Evolutionary conservation across 768 basidiomycete species (phyloP), one percentile per base, ranked within the genome.

Genomic region (Suillus paluster): DNA sequence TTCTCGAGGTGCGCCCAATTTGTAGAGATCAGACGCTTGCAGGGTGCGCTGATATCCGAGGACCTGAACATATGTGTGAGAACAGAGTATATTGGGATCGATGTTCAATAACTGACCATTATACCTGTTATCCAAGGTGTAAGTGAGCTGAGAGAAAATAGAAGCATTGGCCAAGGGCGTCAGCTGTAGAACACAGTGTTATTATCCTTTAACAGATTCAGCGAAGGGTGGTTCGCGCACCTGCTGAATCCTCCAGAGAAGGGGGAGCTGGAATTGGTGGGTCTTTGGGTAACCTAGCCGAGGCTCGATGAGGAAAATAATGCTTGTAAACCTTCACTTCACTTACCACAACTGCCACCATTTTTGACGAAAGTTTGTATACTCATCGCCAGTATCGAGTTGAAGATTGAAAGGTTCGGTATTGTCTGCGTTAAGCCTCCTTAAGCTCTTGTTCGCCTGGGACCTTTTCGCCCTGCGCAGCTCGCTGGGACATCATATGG

Each of bases 1-100:
- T 86, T n/a, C 81, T 33, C 82, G 80, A 5, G 78, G 67, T 4
- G 78, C 70, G 60, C 84, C 84, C 63, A 92, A 76, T 68, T 84
- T 85, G 89, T 89, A 92, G 17, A 92, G 74, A 74, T 94, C 92
- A 1, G 87, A 84, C 0, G 88, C 87, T 68, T 90, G 89, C 11
- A 94, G 78, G 1, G 89, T 87, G 34, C 91, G 79, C 68, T 90
- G 87, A 68, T 88, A 91, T 0, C 90, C 90, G 44, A 88, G 75
- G 8, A 78, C 76, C 84, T 85, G 44, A 25, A 33, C 30, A 34
- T 9, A 23, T n/a, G 42, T 36, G 12, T 52, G 8, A 56, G 5
- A 23, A n/a, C 17, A 34, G 15, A 21, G 46, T 39, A 15, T 23
- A 25, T 42, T 53, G 30, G 12, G 42, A 33, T 59, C 23, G n/a